These are phyloP conservation scores for Phialophora macrospora DNA, from an alignment of 2,329 filamentous ascomycete genomes.

Conservation along the genomic window DNA sequence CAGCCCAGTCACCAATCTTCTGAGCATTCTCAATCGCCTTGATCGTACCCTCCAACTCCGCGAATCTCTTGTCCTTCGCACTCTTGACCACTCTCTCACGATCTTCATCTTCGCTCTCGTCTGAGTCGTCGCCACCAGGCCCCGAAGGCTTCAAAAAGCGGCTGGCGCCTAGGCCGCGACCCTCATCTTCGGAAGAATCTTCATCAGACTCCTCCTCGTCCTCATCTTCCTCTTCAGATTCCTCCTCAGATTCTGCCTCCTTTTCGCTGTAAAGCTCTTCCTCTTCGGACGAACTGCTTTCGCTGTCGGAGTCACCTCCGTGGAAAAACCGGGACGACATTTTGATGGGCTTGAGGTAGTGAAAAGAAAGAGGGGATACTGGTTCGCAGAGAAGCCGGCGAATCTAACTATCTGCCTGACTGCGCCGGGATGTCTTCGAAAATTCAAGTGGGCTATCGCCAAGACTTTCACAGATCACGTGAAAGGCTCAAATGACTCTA, in stretches of 20 bases:
- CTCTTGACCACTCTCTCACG: slow-evolving; percentile 87
- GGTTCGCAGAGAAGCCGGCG: not conserved
- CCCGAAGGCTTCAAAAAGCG: slow-evolving; percentile 73
- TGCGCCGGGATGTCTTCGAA: not conserved
- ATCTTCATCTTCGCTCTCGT: slow-evolving; percentile 84
- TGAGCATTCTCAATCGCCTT: slow-evolving; percentile 92
- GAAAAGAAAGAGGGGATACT: not conserved
- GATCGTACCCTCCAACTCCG: slow-evolving; percentile 89
- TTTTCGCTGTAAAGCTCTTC: slow-evolving; percentile 90
- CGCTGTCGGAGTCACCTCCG: slow-evolving; percentile 91
- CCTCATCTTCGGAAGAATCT: slow-evolving; percentile 58
- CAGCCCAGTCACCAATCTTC: slow-evolving; percentile 97
- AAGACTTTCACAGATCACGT: slow-evolving; percentile 12
- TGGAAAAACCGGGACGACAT: slow-evolving; percentile 99
- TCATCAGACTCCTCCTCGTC: slow-evolving; percentile 64
- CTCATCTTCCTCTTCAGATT: slow-evolving; percentile 60
- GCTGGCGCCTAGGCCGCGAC: slow-evolving; percentile 71
- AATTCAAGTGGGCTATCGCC: slow-evolving; percentile 8
- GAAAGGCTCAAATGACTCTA: not conserved
- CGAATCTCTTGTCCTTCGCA: slow-evolving; percentile 94
- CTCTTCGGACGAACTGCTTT: slow-evolving; percentile 90
- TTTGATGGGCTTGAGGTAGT: slow-evolving; percentile 43
- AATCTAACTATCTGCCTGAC: not conserved
- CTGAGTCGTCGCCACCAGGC: slow-evolving; percentile 70
- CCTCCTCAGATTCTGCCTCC: slow-evolving; percentile 59